phyloP scores from a whole-genome alignment of 2,329 filamentous ascomycete species.

The Ophiostoma quercus region DNA sequence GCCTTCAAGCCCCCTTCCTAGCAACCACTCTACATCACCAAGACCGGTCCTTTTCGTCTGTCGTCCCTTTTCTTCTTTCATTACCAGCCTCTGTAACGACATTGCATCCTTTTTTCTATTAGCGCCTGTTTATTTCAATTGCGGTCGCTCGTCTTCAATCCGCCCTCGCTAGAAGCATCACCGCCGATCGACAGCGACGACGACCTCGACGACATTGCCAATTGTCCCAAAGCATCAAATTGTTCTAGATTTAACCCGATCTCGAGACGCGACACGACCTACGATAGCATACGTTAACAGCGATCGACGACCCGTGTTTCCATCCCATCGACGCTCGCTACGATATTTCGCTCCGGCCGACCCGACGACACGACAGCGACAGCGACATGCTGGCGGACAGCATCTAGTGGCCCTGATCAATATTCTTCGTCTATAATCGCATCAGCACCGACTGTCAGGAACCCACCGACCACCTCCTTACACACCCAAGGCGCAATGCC shows the following conservation, averaged over 20 bases:
- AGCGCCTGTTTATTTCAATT: slow-evolving; percentile 3
- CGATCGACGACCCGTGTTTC: background rate
- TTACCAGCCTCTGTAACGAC: slow-evolving; percentile 12
- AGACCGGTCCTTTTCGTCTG: background rate
- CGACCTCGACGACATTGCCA: background rate
- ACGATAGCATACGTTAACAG: background rate
- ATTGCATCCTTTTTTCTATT: background rate
- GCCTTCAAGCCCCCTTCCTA: background rate
- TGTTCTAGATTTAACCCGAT: background rate
- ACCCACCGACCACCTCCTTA: background rate
- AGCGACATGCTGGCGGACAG: background rate
- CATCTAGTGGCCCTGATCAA: background rate
- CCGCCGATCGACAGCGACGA: background rate
- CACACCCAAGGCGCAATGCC: slow-evolving; percentile 23
- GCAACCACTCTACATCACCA: slow-evolving; percentile 7
- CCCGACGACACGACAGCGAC: background rate
- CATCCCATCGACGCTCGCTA: background rate
- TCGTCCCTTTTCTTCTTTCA: background rate
- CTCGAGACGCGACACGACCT: background rate
- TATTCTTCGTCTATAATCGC: background rate
- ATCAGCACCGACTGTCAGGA: background rate
- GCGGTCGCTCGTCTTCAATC: background rate
- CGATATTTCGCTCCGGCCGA: background rate
- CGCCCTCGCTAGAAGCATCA: background rate
- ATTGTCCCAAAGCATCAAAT: background rate